phyloP scores from a whole-genome alignment of 108 stramenopile species.

The Aurantiochytrium sp. region DNA sequence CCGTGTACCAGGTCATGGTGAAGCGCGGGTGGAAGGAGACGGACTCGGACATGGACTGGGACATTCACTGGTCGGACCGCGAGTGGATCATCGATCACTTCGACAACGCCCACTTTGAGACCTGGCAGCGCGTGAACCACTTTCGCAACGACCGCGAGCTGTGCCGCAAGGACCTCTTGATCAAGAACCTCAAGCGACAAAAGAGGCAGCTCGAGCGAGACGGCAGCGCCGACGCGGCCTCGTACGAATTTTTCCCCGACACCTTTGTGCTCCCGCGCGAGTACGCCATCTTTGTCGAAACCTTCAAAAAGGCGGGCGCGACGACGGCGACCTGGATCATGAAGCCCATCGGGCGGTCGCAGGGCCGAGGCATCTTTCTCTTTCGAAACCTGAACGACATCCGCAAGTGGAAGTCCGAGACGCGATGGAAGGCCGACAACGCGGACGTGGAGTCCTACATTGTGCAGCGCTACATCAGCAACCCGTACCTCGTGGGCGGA shows the following conservation, averaged over 20 bases:
- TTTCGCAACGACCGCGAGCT: conserved; percentile 57
- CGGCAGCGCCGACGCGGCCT: conserved; percentile 36
- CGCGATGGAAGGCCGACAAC: conserved; percentile 47
- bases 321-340: conserved; percentile 59
- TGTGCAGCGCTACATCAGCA: conserved; percentile 60
- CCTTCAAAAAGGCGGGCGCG: conserved; percentile 44
- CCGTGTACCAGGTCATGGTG: conserved; percentile 40
- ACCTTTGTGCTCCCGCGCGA: conserved; percentile 61
- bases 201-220: conserved; percentile 44
- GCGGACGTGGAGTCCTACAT: conserved; percentile 60
- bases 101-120: conserved; percentile 46
- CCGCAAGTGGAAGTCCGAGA: conserved; percentile 58
- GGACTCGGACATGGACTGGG: conserved; percentile 43
- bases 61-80: conserved; percentile 48
- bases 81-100: conserved; percentile 47
- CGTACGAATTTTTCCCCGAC: conserved; percentile 49
- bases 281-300: conserved; percentile 55
- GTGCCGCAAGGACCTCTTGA: conserved; percentile 57
- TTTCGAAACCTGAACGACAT: conserved; percentile 57
- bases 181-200: conserved; percentile 57
- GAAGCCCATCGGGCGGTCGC: conserved; percentile 65
- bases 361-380: conserved; percentile 65
- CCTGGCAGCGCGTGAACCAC: conserved; percentile 54
- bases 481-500: conserved; percentile 62
- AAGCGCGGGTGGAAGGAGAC: conserved; percentile 46